These are phyloP conservation scores for Podospora didyma DNA, from an alignment of 495 filamentous ascomycete species.

Conservation along the genomic window DNA sequence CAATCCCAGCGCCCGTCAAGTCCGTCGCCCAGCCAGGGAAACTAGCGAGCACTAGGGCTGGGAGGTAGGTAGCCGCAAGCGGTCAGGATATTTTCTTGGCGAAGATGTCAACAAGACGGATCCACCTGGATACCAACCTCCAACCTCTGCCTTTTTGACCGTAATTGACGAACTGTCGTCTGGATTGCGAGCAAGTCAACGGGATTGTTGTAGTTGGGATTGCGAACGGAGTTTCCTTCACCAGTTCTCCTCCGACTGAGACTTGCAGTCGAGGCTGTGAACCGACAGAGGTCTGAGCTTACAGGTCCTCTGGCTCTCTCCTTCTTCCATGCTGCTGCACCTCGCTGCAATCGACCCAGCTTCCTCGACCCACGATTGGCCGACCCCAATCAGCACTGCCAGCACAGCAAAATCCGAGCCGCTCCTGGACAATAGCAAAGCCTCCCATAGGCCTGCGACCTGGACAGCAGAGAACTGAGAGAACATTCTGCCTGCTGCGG, in stretches of 20 bases:
- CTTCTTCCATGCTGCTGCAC: slow-evolving; percentile 24
- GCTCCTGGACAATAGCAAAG: slow-evolving; percentile 37
- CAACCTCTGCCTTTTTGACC: not conserved
- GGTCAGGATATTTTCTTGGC: slow-evolving; percentile 4
- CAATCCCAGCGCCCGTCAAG: too few relatives aligned
- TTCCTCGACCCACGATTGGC: slow-evolving; percentile 32
- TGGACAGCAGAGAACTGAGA: slow-evolving; percentile 12
- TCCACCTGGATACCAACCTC: not conserved
- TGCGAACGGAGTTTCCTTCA: too few relatives aligned
- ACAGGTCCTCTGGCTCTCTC: not conserved
- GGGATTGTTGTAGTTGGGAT: too few relatives aligned
- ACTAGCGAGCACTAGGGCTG: not conserved
- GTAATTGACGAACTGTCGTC: not conserved
- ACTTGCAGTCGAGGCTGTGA: too few relatives aligned
- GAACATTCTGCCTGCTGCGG: slow-evolving; percentile 9
- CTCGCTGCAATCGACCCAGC: slow-evolving; percentile 31
- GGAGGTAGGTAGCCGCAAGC: not conserved
- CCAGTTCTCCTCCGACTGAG: too few relatives aligned
- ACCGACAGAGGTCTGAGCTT: too few relatives aligned
- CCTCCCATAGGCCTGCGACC: slow-evolving; percentile 31
- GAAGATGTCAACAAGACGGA: slow-evolving; percentile 16
- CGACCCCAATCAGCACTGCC: slow-evolving; percentile 29
- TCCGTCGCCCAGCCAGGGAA: slow-evolving; percentile 22
- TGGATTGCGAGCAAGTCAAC: too few relatives aligned
- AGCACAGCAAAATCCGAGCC: slow-evolving; percentile 37